Evolutionary conservation across 768 basidiomycete genomes (phyloP), one percentile per base, ranked within the genome.

Genomic region (Tephrocybe sp.): DNA sequence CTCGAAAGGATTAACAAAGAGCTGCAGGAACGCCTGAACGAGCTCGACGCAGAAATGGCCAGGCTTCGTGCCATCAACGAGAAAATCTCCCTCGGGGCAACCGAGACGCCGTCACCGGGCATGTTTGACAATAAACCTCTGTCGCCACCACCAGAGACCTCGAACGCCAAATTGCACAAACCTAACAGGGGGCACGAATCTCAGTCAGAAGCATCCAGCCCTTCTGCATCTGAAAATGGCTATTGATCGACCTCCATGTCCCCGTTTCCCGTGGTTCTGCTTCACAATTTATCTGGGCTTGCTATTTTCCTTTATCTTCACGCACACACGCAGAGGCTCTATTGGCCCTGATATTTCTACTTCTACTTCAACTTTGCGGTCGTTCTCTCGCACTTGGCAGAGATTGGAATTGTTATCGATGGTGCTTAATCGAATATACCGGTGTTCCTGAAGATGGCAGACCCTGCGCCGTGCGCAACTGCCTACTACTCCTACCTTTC

Each of bases 21-120:
- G 57, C 71, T 92, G 64, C 82, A 84, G 64, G 75, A 75, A 50
- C 84, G 88, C 57, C 76, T 92, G 51, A 71, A 72, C 12, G 68
- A 75, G 22, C 64, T 89, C 39, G 88, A 91, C 61, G 69, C 75
- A 45, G 90, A 91, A 64, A 82, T 89, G 45, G 61, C 76, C 43
- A 72, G 88, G 52, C 78, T 92, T 38, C 82, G 87, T 49, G 72
- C 79, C 7, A 74, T 91, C 57, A 91, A 91, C 66, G 89, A 91
- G 73, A 88, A 88, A 69, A 89, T 92, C 19, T 85, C 88, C 3
- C 81, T 91, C 21, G 78, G 77, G 50, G 69, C 78, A 34, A 67
- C 74, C 49, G 73, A 72, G 50, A 79, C 83, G 24, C 75, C 83
- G 25, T 80, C 84, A 29, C 80, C 86, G 30, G 61, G 74, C 43